Percentiles rank a stretch among this genome's conserved stretches.
Conservation (phyloP, 1,284 basidiomycete species). For the Entoloma clypeatum region DNA sequence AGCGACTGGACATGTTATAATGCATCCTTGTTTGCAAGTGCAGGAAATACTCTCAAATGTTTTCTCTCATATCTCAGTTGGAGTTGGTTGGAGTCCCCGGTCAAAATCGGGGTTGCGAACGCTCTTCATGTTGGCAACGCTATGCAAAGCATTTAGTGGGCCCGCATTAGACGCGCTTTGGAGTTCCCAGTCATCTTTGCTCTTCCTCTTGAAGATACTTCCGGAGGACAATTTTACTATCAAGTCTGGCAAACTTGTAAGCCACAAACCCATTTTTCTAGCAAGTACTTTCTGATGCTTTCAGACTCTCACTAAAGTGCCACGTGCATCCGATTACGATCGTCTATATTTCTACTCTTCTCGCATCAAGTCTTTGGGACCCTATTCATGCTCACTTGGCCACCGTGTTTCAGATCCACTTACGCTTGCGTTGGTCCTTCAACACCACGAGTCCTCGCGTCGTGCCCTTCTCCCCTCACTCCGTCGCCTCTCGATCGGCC, state of each 20-base stretch:
- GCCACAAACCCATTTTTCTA: background rate
- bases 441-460: background rate
- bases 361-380: conserved; percentile 2
- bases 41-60: no score
- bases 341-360: conserved; percentile 3
- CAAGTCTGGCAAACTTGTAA: background rate
- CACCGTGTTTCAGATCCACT: no score
- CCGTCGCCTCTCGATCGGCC: background rate
- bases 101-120: no score
- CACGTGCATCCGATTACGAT: conserved; percentile 2
- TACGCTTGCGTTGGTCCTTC: no score
- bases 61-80: no score
- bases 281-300: no score
- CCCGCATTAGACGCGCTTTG: conserved; percentile 8
- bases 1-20: no score
- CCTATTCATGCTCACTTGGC: no score
- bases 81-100: no score
- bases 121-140: no score
- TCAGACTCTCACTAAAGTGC: conserved; percentile 1
- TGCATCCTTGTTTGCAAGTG: no score
- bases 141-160: conserved; percentile 5
- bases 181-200: conserved; percentile 5
- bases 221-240: background rate
- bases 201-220: conserved; percentile 1
- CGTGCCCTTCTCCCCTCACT: background rate